phyloP scores from a whole-genome alignment of 495 filamentous ascomycete genomes.

The Cairneyella variabilis region DNA sequence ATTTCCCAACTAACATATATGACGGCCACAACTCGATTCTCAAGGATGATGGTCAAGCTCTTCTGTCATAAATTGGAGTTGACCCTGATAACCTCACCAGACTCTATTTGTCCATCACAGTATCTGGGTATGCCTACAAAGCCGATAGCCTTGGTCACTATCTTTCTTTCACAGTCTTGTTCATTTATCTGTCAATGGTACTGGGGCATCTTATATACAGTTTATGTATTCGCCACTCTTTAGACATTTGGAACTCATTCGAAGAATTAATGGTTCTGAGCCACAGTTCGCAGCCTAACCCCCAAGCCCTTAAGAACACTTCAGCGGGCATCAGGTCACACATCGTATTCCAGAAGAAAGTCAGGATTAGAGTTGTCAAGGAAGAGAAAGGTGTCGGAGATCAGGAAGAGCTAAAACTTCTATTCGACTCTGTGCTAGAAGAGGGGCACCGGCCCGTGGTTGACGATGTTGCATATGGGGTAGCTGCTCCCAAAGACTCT shows the following conservation, averaged over 20 bases:
- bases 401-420: not conserved
- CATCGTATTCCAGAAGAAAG: not conserved
- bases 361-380: not conserved
- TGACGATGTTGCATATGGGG: not conserved
- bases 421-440: not conserved
- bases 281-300: not conserved
- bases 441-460: not conserved
- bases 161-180: not conserved
- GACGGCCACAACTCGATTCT: not conserved
- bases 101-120: not conserved
- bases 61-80: not conserved
- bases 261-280: not conserved
- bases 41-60: not conserved
- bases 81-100: not conserved
- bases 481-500: no score
- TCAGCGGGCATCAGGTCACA: not conserved
- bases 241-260: not conserved
- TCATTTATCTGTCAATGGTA: not conserved
- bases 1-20: not conserved
- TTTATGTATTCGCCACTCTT: not conserved
- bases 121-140: conserved; percentile 1
- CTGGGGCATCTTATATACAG: not conserved
- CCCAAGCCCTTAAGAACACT: not conserved
- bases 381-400: not conserved
- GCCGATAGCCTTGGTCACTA: not conserved